phyloP scores from a whole-genome alignment of 2,329 filamentous ascomycete genomes.

The Colletotrichum sp. region DNA sequence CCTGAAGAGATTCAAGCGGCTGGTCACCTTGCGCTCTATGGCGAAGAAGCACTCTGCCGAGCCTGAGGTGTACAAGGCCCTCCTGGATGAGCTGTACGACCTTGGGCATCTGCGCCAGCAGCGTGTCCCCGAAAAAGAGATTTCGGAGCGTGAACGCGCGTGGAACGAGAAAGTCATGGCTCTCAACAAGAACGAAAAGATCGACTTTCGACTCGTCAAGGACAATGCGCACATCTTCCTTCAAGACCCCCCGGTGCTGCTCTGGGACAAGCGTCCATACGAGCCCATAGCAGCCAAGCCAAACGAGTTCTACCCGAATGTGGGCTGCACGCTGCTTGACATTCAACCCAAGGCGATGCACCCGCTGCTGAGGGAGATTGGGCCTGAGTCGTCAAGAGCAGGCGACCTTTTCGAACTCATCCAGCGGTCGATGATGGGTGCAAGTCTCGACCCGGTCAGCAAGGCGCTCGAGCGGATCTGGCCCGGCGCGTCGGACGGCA shows the following conservation, averaged over 20 bases:
- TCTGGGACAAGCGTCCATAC: slow-evolving; percentile 73
- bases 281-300: slow-evolving; percentile 68
- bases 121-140: slow-evolving; percentile 23
- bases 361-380: slow-evolving; percentile 51
- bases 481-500: slow-evolving; percentile 62
- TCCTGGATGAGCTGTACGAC: slow-evolving; percentile 37
- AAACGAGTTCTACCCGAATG: slow-evolving; percentile 71
- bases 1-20: slow-evolving; percentile 22
- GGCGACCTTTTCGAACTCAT: slow-evolving; percentile 62
- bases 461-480: slow-evolving; percentile 57
- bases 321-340: slow-evolving; percentile 65
- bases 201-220: slow-evolving; percentile 43
- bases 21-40: slow-evolving; percentile 30
- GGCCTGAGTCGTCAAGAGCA: slow-evolving; percentile 40
- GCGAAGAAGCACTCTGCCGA: slow-evolving; percentile 13
- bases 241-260: slow-evolving; percentile 55
- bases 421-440: slow-evolving; percentile 42
- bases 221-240: slow-evolving; percentile 61
- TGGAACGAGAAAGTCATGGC: slow-evolving; percentile 39
- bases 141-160: slow-evolving; percentile 31
- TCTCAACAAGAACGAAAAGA: slow-evolving; percentile 34
- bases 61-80: slow-evolving; percentile 27
- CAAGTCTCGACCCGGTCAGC: slow-evolving; percentile 38
- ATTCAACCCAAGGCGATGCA: slow-evolving; percentile 64
- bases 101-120: slow-evolving; percentile 25